Percentiles rank a stretch among this genome's conserved stretches.
Evolutionary conservation across 257 asterid genomes (phyloP).

Genomic region (Gardenia jasminoides): DNA sequence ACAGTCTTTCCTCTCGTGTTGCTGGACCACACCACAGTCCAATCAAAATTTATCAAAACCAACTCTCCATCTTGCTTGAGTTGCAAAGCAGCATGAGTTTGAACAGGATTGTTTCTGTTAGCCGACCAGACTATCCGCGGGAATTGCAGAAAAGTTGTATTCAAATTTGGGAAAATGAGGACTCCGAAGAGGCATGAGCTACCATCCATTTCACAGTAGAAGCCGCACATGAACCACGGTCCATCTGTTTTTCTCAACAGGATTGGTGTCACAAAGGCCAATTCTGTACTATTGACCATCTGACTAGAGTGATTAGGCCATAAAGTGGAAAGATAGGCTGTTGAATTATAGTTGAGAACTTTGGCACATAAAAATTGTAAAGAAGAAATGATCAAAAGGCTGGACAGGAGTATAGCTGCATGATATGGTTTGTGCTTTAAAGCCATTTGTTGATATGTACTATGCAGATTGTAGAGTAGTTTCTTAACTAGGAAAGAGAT

Average conservation of each 20-base stretch:
- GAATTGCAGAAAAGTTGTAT: too few species aligned
- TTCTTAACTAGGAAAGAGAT: not conserved
- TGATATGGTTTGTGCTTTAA: not conserved
- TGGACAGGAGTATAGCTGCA: not conserved
- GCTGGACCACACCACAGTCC: constrained; percentile 14
- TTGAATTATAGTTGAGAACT: not conserved
- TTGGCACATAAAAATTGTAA: not conserved
- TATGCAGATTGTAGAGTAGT: not conserved
- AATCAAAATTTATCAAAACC: constrained; percentile 3
- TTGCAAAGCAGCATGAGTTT: too few species aligned
- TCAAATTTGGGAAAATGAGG: not conserved
- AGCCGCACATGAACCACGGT: not conserved
- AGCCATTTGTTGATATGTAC: constrained; percentile 3
- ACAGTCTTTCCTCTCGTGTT: constrained; percentile 16
- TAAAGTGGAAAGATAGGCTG: not conserved
- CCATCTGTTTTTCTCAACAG: not conserved
- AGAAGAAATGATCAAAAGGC: not conserved
- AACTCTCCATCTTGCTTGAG: not conserved
- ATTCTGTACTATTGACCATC: too few species aligned
- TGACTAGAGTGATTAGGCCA: too few species aligned
- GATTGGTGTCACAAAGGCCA: not conserved
- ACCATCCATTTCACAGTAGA: not conserved
- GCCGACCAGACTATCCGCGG: too few species aligned
- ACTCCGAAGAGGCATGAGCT: constrained; percentile 7
- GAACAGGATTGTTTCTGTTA: too few species aligned